Percentiles rank a stretch among this genome's conserved stretches.
These are phyloP conservation scores for Suillus variegatus DNA, from an alignment of 768 basidiomycete genomes.

Conservation along the genomic window DNA sequence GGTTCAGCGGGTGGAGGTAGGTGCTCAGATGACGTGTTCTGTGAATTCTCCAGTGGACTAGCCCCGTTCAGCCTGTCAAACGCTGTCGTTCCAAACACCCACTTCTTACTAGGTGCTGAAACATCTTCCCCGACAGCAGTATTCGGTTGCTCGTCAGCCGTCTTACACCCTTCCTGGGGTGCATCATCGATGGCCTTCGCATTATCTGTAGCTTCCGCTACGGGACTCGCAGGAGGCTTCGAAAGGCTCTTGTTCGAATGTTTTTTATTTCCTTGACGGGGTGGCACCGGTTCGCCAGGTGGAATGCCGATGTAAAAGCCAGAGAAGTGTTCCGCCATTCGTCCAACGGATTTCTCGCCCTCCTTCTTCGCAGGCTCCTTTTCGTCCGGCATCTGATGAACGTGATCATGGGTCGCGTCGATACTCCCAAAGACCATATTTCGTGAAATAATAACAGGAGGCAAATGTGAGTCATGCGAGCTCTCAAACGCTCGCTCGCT, in stretches of 20 bases:
- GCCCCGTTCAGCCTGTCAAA: slow-evolving; percentile 12
- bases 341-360: slow-evolving; percentile 18
- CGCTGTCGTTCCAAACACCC: slow-evolving; percentile 58
- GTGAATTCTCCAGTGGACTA: not conserved
- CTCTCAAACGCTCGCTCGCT: not conserved
- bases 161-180: not conserved
- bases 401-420: slow-evolving; percentile 16
- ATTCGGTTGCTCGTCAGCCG: not conserved
- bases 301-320: slow-evolving; percentile 48
- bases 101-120: slow-evolving; percentile 35
- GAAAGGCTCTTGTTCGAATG: slow-evolving; percentile 23
- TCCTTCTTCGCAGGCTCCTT: slow-evolving; percentile 10
- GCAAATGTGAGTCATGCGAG: not conserved
- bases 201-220: not conserved
- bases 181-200: slow-evolving; percentile 3
- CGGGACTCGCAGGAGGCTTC: slow-evolving; percentile 2
- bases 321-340: slow-evolving; percentile 31
- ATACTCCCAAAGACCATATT: slow-evolving; percentile 58
- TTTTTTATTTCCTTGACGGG: slow-evolving; percentile 27
- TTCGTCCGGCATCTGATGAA: slow-evolving; percentile 10
- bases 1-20: slow-evolving; percentile 4
- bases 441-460: slow-evolving; percentile 13
- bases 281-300: slow-evolving; percentile 36
- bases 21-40: not conserved
- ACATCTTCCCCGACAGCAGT: slow-evolving; percentile 4